A percentile compares a stretch with the other conserved stretches of the same genome.
Evolutionary conservation across 176 grass and related monocot species (phyloP).

Genomic region (Carex cristatella): DNA sequence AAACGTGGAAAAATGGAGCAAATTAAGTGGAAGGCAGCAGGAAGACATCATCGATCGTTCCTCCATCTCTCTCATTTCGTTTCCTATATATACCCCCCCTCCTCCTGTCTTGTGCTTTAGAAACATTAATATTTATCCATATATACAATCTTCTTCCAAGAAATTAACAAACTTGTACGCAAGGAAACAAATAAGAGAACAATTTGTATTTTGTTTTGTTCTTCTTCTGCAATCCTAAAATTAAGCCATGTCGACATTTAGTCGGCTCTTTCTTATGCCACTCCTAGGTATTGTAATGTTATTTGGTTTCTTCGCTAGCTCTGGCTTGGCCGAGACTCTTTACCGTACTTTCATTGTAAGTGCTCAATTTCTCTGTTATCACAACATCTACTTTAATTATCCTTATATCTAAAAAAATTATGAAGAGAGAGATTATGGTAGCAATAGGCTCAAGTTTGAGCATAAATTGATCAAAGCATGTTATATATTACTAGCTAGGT

Average conservation of each 20-base stretch:
- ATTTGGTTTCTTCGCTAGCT: not conserved
- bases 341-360: conserved; percentile 26
- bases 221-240: not conserved
- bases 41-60: not conserved
- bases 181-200: not conserved
- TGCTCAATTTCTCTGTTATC: not conserved
- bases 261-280: not conserved
- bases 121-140: too few relatives aligned
- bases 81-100: not conserved
- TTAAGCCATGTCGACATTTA: not conserved
- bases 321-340: conserved; percentile 4
- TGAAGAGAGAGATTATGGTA: not conserved
- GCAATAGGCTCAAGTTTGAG: too few relatives aligned
- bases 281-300: conserved; percentile 9
- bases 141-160: not conserved
- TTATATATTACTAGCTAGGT: too few relatives aligned
- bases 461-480: too few relatives aligned
- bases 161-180: not conserved
- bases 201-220: not conserved
- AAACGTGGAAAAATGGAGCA: not conserved
- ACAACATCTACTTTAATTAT: not conserved
- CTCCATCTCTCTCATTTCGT: not conserved
- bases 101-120: too few relatives aligned
- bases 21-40: not conserved
- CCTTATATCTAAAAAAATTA: not conserved